Percentiles rank a stretch among this genome's conserved stretches.
Evolutionary conservation across 2,329 filamentous ascomycete species (phyloP).

Genomic region (Cercospora zeina): DNA sequence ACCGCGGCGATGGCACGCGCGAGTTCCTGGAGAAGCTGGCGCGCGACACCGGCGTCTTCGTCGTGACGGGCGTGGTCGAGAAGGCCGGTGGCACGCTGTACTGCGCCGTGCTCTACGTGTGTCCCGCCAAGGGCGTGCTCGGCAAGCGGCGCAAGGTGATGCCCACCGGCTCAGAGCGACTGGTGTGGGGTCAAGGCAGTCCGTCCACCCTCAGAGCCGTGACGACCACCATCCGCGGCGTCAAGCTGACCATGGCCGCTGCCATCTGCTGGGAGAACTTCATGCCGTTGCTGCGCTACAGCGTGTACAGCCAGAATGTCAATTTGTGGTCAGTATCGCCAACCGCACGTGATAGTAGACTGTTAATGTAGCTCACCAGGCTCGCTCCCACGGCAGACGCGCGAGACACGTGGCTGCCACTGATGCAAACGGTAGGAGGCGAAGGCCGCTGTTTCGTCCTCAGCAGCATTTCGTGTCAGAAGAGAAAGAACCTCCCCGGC

Average conservation of each 20-base stretch:
- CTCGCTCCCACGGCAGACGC: constrained; percentile 86
- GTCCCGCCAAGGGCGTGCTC: constrained; percentile 68
- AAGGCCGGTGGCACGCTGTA: constrained; percentile 79
- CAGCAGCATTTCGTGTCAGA: constrained; percentile 79
- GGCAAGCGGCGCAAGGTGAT: constrained; percentile 92
- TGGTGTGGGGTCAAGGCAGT: constrained; percentile 86
- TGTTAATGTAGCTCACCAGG: constrained; percentile 15
- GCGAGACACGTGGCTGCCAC: constrained; percentile 74
- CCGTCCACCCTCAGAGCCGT: constrained; percentile 77
- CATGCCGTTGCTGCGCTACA: constrained; percentile 84
- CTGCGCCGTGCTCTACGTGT: constrained; percentile 79
- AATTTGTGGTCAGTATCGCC: constrained; percentile 63
- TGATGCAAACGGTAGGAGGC: constrained; percentile 78
- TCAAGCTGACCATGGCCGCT: constrained; percentile 75
- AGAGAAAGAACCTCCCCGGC: constrained; percentile 56
- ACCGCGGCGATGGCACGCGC: constrained; percentile 71
- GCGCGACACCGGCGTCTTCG: constrained; percentile 73
- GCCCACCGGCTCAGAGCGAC: constrained; percentile 80
- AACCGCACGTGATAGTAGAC: background rate
- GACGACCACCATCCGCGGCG: constrained; percentile 74
- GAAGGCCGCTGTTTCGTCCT: constrained; percentile 86
- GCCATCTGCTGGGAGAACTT: constrained; percentile 98
- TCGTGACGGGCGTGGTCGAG: constrained; percentile 79
- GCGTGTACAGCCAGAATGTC: constrained; percentile 84
- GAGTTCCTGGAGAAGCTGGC: constrained; percentile 78